phyloP scores from a whole-genome alignment of 164 flowering plant species.

The Paratinospora sagittata region DNA sequence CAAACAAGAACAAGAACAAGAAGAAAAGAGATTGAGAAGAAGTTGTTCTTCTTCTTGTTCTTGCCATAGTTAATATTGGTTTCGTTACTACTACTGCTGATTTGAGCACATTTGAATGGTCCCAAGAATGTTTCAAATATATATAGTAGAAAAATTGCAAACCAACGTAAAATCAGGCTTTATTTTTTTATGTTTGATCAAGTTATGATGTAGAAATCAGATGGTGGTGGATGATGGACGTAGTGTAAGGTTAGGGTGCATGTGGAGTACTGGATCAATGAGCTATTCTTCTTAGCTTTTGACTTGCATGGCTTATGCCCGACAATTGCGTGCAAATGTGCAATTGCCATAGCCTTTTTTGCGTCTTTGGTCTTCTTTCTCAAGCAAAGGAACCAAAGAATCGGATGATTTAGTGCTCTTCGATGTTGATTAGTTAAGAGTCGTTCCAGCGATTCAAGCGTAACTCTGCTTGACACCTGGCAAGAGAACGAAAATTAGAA shows the following conservation, averaged over 20 bases:
- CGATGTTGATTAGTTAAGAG: background rate
- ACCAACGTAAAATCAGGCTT: slow-evolving; percentile 21
- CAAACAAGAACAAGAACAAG: slow-evolving; percentile 1
- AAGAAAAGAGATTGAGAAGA: slow-evolving; percentile 10
- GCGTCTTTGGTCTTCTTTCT: background rate
- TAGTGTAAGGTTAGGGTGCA: background rate
- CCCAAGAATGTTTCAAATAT: background rate
- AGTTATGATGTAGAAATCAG: background rate
- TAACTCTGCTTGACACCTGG: background rate
- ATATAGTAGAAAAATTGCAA: slow-evolving; percentile 1
- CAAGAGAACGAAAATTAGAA: background rate
- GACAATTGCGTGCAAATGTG: slow-evolving; percentile 11
- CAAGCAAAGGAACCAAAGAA: background rate
- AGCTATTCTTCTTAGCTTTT: background rate
- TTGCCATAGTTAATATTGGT: slow-evolving; percentile 7
- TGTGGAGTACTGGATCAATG: no score
- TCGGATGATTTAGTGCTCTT: background rate
- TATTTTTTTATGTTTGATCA: background rate
- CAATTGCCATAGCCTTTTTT: background rate
- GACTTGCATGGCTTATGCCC: slow-evolving; percentile 15
- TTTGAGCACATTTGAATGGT: background rate
- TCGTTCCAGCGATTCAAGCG: no score
- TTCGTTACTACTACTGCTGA: background rate
- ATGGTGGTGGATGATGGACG: background rate
- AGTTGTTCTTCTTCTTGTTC: background rate